Conservation (phyloP, 257 asterid species). For the Gentiana straminea region DNA sequence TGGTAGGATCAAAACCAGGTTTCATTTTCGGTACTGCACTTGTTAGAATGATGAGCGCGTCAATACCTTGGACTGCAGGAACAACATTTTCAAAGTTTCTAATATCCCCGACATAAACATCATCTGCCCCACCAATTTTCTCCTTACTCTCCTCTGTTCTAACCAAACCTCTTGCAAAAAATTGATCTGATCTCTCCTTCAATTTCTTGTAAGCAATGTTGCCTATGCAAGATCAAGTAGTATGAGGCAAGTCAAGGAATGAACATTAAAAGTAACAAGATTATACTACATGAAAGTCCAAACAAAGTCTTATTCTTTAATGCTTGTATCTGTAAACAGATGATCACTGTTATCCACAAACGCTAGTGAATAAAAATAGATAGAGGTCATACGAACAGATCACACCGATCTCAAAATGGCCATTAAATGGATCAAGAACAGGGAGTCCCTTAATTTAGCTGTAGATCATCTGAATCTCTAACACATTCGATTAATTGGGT, state of each 20-base stretch:
- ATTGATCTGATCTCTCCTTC: constrained; percentile 64
- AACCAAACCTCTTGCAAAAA: constrained; percentile 57
- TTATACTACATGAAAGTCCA: no score
- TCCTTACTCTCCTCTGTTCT: constrained; percentile 87
- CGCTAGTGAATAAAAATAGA: no score
- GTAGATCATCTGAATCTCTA: no score
- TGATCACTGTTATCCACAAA: no score
- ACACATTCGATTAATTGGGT: no score
- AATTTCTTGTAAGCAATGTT: constrained; percentile 81
- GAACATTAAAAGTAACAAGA: no score
- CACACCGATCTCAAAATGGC: no score
- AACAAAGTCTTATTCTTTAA: no score
- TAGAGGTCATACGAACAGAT: no score
- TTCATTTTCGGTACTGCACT: constrained; percentile 94
- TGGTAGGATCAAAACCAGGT: constrained; percentile 74
- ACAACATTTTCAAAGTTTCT: constrained; percentile 44
- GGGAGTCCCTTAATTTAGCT: no score
- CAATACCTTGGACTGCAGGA: constrained; percentile 59
- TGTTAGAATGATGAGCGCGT: constrained; percentile 78
- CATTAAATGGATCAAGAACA: no score
- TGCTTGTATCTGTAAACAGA: no score
- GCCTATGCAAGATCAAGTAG: constrained; percentile 33
- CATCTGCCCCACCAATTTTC: constrained; percentile 68
- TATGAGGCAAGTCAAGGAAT: neutral
- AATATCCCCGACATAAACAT: constrained; percentile 73